Conservation (phyloP, 2,329 filamentous ascomycete genomes). For the Orbilia ellipsospora region DNA sequence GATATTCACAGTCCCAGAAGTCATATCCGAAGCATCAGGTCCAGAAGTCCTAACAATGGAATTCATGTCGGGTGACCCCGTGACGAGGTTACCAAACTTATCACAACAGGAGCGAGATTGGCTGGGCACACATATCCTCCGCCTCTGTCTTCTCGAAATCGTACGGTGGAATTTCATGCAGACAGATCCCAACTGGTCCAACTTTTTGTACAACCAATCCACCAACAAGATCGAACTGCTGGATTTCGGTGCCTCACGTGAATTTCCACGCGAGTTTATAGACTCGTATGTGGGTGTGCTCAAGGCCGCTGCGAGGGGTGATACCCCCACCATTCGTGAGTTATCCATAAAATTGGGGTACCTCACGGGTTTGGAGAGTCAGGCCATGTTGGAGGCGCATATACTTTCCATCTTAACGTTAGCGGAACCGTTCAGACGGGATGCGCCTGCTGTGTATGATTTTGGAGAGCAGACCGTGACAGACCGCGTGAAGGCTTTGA, state of each 20-base stretch:
- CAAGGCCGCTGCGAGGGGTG: slow-evolving; percentile 78
- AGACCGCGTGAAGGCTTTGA: slow-evolving; percentile 85
- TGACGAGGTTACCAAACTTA: slow-evolving; percentile 81
- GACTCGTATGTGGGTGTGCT: slow-evolving; percentile 82
- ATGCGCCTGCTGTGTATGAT: slow-evolving; percentile 85
- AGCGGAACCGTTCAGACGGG: slow-evolving; percentile 83
- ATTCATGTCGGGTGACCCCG: slow-evolving; percentile 84
- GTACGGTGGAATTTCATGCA: slow-evolving; percentile 98
- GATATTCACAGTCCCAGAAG: slow-evolving; percentile 81
- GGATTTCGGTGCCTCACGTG: slow-evolving; percentile 92
- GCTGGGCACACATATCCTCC: slow-evolving; percentile 67
- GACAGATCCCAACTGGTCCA: slow-evolving; percentile 99
- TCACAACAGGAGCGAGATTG: slow-evolving; percentile 88
- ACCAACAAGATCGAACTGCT: slow-evolving; percentile 84
- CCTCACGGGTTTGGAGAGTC: slow-evolving; percentile 87
- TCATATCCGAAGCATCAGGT: slow-evolving; percentile 82
- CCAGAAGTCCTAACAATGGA: slow-evolving; percentile 92
- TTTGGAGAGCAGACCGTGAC: slow-evolving; percentile 96
- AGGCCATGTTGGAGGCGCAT: slow-evolving; percentile 88
- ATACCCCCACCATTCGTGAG: slow-evolving; percentile 72
- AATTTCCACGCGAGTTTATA: slow-evolving; percentile 84
- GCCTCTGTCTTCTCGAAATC: slow-evolving; percentile 91
- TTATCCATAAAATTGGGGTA: slow-evolving; percentile 85
- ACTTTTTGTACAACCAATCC: slow-evolving; percentile 87
- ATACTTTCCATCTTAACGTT: slow-evolving; percentile 87